Base-by-base conservation (phyloP, 805 yeast species). In the Cyberlindnera maritima region DNA sequence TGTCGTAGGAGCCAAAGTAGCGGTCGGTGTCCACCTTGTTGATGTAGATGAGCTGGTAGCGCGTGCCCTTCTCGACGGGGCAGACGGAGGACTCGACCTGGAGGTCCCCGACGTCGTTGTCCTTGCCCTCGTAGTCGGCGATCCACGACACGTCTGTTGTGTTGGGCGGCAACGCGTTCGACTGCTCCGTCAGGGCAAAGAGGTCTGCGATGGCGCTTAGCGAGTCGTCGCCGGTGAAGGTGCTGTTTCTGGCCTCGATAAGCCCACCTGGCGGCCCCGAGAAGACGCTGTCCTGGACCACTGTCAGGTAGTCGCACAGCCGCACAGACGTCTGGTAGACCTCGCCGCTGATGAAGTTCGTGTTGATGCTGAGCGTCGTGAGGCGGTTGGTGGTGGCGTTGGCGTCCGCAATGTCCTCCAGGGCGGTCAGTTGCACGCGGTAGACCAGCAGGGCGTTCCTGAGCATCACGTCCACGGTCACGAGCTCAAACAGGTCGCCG, bases 1-100 rank as follows among this genome's bases (percentile, higher is more conserved):
- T 69, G 4, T 65, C 59, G 53, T 74, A 79, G 1, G 81, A 70
- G 0, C 82, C 81, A 43, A 77, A 63, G 5, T 62, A 59, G 14
- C 70, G 67, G 14, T 58, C 46, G 6, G 49, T 36, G 1, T 56
- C 54, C 17, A 61, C 58, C 10, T 51, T 26, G 12, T 60, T 49
- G 5, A 62, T 47, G 32, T 64, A 54, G 17, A 50, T 50, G 21
- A 69, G 50, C 12, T 49, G 56, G 35, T 67, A 52, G 19, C 52
- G 52, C 26, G 66, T 59, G 15, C 57, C 54, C 10, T 39, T 35
- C 21, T 39, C 49, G 25, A 70, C 50, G 39, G 79, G 59, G 57
- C 71, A 56, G 2, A 28, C 31, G 8, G 9, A 23, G 9, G 4
- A n/a, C 8, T 13, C 17, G 15, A 37, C 17, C 15, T n/a, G 2